These are phyloP conservation scores for Trichothecium sympodiale DNA, from an alignment of 2,329 filamentous ascomycete species.

Conservation along the genomic window DNA sequence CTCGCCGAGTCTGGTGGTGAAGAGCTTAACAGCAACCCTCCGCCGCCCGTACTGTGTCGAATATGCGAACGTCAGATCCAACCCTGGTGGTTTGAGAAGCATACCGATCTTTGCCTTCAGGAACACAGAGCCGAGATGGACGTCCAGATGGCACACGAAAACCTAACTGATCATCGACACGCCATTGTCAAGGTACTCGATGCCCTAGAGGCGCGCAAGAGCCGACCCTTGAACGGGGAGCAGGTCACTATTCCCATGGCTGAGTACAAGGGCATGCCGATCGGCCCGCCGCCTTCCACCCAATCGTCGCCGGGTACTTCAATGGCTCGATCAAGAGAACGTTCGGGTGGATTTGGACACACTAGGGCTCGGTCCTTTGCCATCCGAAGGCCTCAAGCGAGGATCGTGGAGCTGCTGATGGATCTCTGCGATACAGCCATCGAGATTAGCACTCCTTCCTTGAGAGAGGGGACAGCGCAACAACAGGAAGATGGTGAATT, in stretches of 20 bases:
- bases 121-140: constrained; percentile 97
- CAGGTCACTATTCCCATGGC: constrained; percentile 41
- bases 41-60: constrained; percentile 83
- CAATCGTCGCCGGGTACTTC: constrained; percentile 62
- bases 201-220: constrained; percentile 70
- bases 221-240: constrained; percentile 49
- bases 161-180: constrained; percentile 82
- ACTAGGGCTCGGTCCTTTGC: constrained; percentile 79
- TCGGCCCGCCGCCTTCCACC: constrained; percentile 64
- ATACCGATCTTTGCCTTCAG: constrained; percentile 89
- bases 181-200: constrained; percentile 92
- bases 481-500: constrained; percentile 60
- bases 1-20: constrained; percentile 75
- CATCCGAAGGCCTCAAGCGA: constrained; percentile 74
- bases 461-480: constrained; percentile 64
- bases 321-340: constrained; percentile 60
- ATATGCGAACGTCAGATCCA: constrained; percentile 97
- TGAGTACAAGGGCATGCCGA: constrained; percentile 81
- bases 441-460: constrained; percentile 86
- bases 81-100: constrained; percentile 99
- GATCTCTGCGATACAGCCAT: constrained; percentile 93
- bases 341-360: constrained; percentile 70
- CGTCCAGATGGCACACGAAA: constrained; percentile 91
- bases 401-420: constrained; percentile 88
- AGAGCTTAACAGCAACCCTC: constrained; percentile 49